Percentiles rank a stretch among this genome's conserved stretches.
Conservation (phyloP, 495 filamentous ascomycete species). For the Aspergillus panamensis region DNA sequence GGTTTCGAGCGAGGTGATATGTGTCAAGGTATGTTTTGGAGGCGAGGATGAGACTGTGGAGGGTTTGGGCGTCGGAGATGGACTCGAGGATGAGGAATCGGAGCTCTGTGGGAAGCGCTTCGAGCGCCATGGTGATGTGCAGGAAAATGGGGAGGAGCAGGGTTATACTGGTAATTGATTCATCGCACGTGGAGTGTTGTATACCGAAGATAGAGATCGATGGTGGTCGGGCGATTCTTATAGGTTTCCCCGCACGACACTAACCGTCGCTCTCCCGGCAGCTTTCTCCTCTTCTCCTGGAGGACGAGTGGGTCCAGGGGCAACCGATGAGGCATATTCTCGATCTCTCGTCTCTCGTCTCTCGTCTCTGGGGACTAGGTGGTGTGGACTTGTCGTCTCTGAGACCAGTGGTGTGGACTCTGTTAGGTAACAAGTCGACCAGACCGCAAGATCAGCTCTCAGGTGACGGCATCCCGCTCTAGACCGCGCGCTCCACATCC, state of each 20-base stretch:
- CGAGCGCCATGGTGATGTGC: conserved; percentile 9
- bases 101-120: conserved; percentile 18
- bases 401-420: no score
- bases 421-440: neutral
- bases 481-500: neutral
- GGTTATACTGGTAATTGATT: neutral
- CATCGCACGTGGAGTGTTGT: neutral
- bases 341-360: neutral
- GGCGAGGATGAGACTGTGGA: conserved; percentile 13
- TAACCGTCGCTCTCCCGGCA: neutral
- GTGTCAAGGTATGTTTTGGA: conserved; percentile 14
- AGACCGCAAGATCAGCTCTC: neutral
- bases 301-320: neutral
- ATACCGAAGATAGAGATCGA: neutral
- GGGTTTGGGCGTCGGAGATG: conserved; percentile 9
- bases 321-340: neutral
- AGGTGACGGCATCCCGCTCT: neutral
- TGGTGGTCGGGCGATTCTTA: neutral
- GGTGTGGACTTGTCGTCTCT: no score
- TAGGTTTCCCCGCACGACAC: neutral
- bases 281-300: neutral
- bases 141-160: neutral
- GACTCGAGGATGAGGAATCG: conserved; percentile 15
- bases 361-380: no score
- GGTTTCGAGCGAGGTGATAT: conserved; percentile 9